These are phyloP conservation scores for Cutaneotrichosporon dermatis DNA, from an alignment of 1,284 basidiomycete species.

Conservation along the genomic window DNA sequence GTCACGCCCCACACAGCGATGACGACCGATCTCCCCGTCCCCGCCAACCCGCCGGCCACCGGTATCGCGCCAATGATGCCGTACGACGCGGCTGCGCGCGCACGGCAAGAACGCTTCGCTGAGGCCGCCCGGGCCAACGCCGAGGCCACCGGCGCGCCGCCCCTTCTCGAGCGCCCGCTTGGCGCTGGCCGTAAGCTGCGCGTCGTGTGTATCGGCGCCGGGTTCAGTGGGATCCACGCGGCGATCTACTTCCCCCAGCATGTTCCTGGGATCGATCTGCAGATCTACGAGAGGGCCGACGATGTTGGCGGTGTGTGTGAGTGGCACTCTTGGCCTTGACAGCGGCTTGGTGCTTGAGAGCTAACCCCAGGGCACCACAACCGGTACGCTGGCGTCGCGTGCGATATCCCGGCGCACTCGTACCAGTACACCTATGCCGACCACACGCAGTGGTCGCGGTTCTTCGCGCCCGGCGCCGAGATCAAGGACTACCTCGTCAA, in stretches of 20 bases:
- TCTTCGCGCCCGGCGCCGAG: constrained; percentile 28
- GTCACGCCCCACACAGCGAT: background rate
- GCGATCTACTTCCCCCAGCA: constrained; percentile 11
- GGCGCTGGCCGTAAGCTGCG: constrained; percentile 7
- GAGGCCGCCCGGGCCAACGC: background rate
- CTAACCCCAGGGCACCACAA: constrained; percentile 26
- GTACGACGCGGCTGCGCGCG: background rate
- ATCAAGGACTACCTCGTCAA: constrained; percentile 32
- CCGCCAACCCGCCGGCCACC: background rate
- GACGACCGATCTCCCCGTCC: background rate
- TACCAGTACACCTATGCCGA: constrained; percentile 25
- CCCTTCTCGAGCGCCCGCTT: constrained; percentile 6
- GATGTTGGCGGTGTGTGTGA: constrained; percentile 20
- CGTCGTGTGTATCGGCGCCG: constrained; percentile 13
- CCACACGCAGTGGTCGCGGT: constrained; percentile 25
- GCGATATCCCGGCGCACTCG: constrained; percentile 33
- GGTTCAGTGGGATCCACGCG: constrained; percentile 13
- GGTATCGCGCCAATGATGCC: background rate
- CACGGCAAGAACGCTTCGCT: background rate
- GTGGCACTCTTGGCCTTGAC: background rate
- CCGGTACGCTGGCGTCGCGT: constrained; percentile 31
- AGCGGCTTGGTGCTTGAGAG: background rate
- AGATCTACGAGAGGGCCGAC: constrained; percentile 13
- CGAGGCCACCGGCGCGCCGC: background rate
- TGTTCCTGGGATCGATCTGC: constrained; percentile 9